Conservation (phyloP, 2,329 filamentous ascomycete species). For the Fusarium torreyae region DNA sequence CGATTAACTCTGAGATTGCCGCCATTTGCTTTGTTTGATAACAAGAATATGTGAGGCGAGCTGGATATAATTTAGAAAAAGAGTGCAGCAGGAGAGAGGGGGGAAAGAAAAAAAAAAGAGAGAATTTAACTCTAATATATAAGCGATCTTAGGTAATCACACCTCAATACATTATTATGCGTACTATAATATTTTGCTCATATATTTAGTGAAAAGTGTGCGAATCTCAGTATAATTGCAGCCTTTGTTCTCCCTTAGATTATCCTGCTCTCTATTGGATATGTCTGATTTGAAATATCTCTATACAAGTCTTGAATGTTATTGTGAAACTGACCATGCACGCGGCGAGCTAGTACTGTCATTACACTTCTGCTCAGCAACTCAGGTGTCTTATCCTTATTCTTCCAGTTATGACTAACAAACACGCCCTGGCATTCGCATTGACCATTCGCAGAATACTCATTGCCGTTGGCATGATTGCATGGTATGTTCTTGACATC, state of each 20-base stretch:
- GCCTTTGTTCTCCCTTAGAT: neutral
- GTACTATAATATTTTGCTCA: too few relatives aligned
- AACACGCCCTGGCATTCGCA: slow-evolving; percentile 24
- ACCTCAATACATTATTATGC: too few relatives aligned
- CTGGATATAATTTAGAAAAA: too few relatives aligned
- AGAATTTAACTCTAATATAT: too few relatives aligned
- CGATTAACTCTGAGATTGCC: neutral
- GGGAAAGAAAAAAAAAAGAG: too few relatives aligned
- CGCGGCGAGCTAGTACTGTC: slow-evolving; percentile 17
- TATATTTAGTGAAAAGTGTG: too few relatives aligned
- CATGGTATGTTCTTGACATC: slow-evolving; percentile 21
- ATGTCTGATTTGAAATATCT: slow-evolving; percentile 1
- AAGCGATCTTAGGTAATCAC: too few relatives aligned
- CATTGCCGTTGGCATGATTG: slow-evolving; percentile 19
- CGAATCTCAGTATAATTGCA: too few relatives aligned
- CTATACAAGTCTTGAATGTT: neutral
- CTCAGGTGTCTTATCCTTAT: slow-evolving; percentile 21
- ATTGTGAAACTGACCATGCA: slow-evolving; percentile 24
- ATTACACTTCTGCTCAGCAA: slow-evolving; percentile 27
- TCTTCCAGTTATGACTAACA: slow-evolving; percentile 22
- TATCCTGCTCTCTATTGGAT: neutral
- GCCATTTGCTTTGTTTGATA: too few relatives aligned
- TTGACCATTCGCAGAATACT: neutral
- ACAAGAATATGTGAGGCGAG: too few relatives aligned
- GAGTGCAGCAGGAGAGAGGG: too few relatives aligned